Base-by-base conservation (phyloP, 1,284 basidiomycete species). In the Boletus mariae region DNA sequence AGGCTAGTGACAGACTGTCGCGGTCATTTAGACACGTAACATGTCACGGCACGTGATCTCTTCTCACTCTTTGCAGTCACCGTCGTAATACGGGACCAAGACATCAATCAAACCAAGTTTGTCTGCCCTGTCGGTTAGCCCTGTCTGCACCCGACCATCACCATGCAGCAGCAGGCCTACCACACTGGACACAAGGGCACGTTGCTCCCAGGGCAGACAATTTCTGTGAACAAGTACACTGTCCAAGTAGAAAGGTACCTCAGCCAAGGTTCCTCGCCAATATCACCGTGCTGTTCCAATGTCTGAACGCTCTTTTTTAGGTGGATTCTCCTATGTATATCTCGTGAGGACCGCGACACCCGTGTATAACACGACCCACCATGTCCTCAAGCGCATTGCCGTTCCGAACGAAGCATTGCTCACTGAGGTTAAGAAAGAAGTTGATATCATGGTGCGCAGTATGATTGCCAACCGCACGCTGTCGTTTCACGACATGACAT, bases 261-360 rank as follows among this genome's bases (percentile, higher is more conserved):
- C 48, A 92, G 88, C 49, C 95, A 98, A 84, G 95, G 94, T 88
- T 23, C 60, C 59, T 61, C 51, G 31, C 47, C 51, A 38, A 29
- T 38, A 43, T 55, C 54, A 32, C 29, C 41, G 26, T 47, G 28
- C 37, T 34, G n/a, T 44, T 28, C 32, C 47, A 12, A n/a, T 35
- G 13, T 52, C 48, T 61, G 42, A 64, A 47, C 11, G 12, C 13
- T 41, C 29, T 20, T 56, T 26, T 52, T 45, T n/a, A 94, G 94
- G 94, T 73, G 97, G 97, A 15, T 99, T 98, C 71, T 96, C 97
- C 1, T 92, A 98, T 74, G 96, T 99, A 47, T 99, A 99, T 74
- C 86, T 99, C 55, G 95, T 97, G 52, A 82, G 85, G 52, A 94
- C 94, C 6, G 80, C 89, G 4, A 78, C 82, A 49, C 92, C 94